Percentiles rank a stretch among this genome's conserved stretches.
These are phyloP conservation scores for Nemania diffusa DNA, from an alignment of 2,329 filamentous ascomycete genomes.

Conservation along the genomic window DNA sequence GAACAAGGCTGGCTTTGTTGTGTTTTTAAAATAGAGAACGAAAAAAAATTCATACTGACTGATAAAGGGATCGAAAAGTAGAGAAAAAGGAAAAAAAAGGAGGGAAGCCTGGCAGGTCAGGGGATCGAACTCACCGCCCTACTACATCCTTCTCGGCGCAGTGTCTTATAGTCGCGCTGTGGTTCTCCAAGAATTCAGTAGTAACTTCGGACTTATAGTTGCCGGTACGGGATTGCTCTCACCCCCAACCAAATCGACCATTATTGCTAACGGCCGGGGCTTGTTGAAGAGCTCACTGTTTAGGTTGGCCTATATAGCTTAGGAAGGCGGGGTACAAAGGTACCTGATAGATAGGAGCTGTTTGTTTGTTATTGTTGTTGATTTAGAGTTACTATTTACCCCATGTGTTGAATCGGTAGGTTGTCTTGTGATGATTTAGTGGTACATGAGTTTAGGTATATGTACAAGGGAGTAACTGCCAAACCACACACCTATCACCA, in stretches of 20 bases:
- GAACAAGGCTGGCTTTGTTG: too few relatives aligned
- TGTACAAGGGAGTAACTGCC: too few relatives aligned
- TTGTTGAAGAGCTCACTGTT: neutral
- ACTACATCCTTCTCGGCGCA: neutral
- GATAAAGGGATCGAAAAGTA: too few relatives aligned
- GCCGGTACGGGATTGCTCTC: conserved; percentile 18
- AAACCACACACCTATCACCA: too few relatives aligned
- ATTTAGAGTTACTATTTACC: neutral
- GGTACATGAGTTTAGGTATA: neutral
- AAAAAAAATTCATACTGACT: too few relatives aligned
- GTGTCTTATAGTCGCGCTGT: conserved; percentile 16
- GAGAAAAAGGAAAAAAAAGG: conserved; percentile 1
- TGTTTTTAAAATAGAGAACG: too few relatives aligned
- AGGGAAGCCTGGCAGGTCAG: neutral
- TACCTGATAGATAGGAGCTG: neutral
- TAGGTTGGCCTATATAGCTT: neutral
- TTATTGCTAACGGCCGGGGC: neutral
- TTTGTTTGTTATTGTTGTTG: neutral
- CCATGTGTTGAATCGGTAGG: too few relatives aligned
- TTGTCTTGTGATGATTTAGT: neutral
- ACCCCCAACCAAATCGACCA: conserved; percentile 12
- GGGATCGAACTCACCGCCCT: conserved; percentile 22
- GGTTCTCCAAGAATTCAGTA: neutral
- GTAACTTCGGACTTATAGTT: conserved; percentile 25
- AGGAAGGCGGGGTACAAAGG: neutral